Evolutionary conservation across 306 rosid genomes (phyloP), one percentile per base, ranked within the genome.

Genomic region (Citrullus colocynthis): DNA sequence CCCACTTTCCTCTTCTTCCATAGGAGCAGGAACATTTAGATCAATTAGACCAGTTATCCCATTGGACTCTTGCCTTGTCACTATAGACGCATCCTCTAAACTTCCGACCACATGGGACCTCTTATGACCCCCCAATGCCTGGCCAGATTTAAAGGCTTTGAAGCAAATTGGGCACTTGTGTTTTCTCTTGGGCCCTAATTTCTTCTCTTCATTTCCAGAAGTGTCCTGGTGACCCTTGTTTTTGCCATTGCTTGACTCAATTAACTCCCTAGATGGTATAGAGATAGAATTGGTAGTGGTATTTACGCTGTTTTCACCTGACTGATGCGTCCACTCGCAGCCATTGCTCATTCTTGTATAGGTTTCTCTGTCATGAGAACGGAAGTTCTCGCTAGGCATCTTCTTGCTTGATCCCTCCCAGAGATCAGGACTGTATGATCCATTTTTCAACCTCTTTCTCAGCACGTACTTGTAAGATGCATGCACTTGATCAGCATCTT

Each of bases 91-190:
- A 15, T 87, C 90, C 59, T 86, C 90, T 69, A 84, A 81, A 7
- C 94, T 93, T 70, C 95, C 97, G 72, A 87, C 83, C 81, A 90
- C 89, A 82, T 94, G 98, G 72, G 98, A 94, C 87, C 97, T 90
- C 83, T 94, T 94, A 85, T 94, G 98, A 71, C 98, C 98, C 6
- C 98, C 98, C 67, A 94, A 88, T 52, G 98, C 98, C 86, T 94
- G 98, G 55, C 98, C 97, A 37, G 98, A 91, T 85, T 82, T 81
- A 89, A 90, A 91, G 55, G 84, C 84, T 24, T 79, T 88, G 88
- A 83, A 85, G 89, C 98, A 94, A 52, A 94, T 86, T 69, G 97
- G 97, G 59, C 98, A 94, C 71, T 90, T 97, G 77, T 94, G 94
- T 41, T 80, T 92, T 58, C 64, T 86, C 86, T 86, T 91, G 52